Percentiles rank a stretch among this genome's conserved stretches.
Evolutionary conservation across 495 filamentous ascomycete species (phyloP).

Genomic region (Tirmania nivea): DNA sequence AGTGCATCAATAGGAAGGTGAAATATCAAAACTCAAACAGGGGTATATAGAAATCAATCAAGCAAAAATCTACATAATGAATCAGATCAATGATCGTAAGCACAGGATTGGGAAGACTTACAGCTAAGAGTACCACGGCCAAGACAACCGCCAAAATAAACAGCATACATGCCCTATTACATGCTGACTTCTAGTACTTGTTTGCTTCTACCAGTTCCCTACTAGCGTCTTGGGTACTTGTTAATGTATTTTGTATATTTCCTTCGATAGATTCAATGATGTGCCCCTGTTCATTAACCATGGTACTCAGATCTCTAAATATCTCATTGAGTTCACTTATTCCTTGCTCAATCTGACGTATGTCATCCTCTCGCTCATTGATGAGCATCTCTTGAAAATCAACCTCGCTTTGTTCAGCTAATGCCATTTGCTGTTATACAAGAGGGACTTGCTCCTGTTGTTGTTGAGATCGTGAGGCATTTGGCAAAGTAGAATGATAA

Average conservation of each 20-base stretch:
- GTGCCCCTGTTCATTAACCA: conserved; percentile 83
- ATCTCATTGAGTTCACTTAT: conserved; percentile 90
- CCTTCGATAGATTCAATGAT: conserved; percentile 70
- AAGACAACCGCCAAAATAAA: conserved; percentile 79
- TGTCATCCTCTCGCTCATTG: conserved; percentile 85
- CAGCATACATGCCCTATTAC: conserved; percentile 81
- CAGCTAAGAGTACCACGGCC: conserved; percentile 69
- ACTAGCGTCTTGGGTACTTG: conserved; percentile 65
- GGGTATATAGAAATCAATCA: too few relatives aligned
- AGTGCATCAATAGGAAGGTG: too few relatives aligned
- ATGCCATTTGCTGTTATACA: conserved; percentile 50
- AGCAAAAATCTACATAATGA: too few relatives aligned
- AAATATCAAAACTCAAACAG: too few relatives aligned
- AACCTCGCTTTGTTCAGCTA: conserved; percentile 85
- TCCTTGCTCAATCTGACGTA: conserved; percentile 87
- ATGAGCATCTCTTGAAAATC: conserved; percentile 95
- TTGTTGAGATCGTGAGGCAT: conserved; percentile 11
- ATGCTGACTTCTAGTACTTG: conserved; percentile 76
- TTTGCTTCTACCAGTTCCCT: conserved; percentile 61
- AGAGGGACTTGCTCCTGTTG: conserved; percentile 31
- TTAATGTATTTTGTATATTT: conserved; percentile 61
- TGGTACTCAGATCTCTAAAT: conserved; percentile 89
- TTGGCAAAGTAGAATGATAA: background rate
- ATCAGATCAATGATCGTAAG: too few relatives aligned
- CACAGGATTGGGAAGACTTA: conserved; percentile 11